Evolutionary conservation across 2,329 filamentous ascomycete species (phyloP).

Genomic region (Orbilia quercus): DNA sequence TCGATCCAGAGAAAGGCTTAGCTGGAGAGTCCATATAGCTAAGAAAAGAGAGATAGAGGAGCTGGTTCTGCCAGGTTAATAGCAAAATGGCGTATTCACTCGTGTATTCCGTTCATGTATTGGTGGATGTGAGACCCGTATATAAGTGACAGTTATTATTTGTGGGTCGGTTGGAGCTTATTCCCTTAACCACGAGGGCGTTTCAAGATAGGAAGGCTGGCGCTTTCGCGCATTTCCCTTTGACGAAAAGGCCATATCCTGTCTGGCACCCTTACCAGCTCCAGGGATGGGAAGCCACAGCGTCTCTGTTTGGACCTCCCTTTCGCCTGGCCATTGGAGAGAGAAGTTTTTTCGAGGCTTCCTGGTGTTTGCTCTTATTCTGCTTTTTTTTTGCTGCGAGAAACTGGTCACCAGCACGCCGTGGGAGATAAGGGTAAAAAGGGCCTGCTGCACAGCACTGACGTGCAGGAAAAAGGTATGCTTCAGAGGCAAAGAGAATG

Average conservation of each 20-base stretch:
- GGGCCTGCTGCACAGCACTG: conserved; percentile 30
- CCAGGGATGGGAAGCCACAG: conserved; percentile 54
- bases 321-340: conserved; percentile 23
- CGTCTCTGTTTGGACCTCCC: conserved; percentile 45
- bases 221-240: conserved; percentile 15
- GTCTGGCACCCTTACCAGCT: conserved; percentile 43
- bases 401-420: conserved; percentile 27
- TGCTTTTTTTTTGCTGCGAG: conserved; percentile 19
- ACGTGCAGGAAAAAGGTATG: conserved; percentile 2
- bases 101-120: conserved; percentile 25
- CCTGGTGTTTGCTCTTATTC: conserved; percentile 37
- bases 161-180: conserved; percentile 38
- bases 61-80: conserved; percentile 16
- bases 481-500: conserved; percentile 16
- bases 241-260: conserved; percentile 30
- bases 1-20: not conserved
- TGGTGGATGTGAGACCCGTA: conserved; percentile 35
- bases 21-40: no score
- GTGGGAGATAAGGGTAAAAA: conserved; percentile 46
- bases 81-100: conserved; percentile 7
- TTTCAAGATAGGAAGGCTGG: conserved; percentile 46
- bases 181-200: conserved; percentile 45
- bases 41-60: no score
- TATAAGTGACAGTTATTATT: conserved; percentile 27
- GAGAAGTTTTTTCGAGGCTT: conserved; percentile 19